Conservation (phyloP, 176 grass and related monocot genomes). For the Puccinellia tenuiflora region DNA sequence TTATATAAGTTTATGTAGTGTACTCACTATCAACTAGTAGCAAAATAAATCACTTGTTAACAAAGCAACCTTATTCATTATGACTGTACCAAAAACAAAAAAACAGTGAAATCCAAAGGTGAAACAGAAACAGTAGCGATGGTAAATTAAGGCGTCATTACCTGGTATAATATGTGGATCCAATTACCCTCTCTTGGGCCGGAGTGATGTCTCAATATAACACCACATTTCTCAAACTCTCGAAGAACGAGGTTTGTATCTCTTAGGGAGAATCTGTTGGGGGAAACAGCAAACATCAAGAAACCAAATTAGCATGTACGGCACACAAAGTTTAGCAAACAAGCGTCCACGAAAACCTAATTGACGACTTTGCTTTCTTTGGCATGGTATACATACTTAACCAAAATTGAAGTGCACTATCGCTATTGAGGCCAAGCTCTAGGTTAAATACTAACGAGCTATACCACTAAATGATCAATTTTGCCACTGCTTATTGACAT, state of each 20-base stretch:
- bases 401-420: not conserved
- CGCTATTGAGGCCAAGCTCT: not conserved
- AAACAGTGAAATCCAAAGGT: not conserved
- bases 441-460: not conserved
- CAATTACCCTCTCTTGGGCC: constrained; percentile 84
- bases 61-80: not conserved
- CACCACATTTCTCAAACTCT: constrained; percentile 89
- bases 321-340: not conserved
- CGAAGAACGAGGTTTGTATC: constrained; percentile 74
- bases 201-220: constrained; percentile 71
- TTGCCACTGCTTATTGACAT: not conserved
- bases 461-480: not conserved
- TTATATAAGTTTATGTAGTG: not conserved
- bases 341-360: not conserved
- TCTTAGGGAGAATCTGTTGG: constrained; percentile 52
- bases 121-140: not conserved
- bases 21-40: not conserved
- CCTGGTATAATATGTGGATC: constrained; percentile 95
- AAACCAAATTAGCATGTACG: constrained; percentile 6
- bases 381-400: not conserved
- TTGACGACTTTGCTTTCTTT: not conserved
- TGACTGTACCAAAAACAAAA: not conserved
- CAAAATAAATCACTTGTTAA: not conserved
- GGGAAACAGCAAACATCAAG: not conserved
- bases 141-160: constrained; percentile 26